Base-by-base conservation (phyloP, 108 stramenopile genomes). In the Skeletonema costatum region DNA sequence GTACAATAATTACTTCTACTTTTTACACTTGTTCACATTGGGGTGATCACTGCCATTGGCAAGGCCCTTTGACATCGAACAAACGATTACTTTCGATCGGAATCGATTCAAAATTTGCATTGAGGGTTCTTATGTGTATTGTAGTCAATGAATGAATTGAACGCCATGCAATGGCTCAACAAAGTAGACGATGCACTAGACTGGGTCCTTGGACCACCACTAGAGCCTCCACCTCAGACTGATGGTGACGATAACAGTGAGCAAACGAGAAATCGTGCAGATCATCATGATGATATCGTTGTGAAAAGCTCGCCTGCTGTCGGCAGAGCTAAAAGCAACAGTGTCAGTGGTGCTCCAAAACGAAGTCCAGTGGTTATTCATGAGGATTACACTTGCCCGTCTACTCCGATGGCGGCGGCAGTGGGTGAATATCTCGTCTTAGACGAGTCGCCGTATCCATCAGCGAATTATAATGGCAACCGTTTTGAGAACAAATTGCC, bases 151-250 rank as follows among this genome's bases (percentile, higher is more conserved):
- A 46, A 46, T 46, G 44, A 46, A 46, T 11, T 16, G 44, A n/a
- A 16, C 16, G 44, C 53, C 35, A 84, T 84, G 83, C 79, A 81
- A 58, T 85, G 85, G 85, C 77, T 85, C 42, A 85, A 85, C 58
- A 79, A 78, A 74, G 65, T 85, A 64, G 85, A 85, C 66, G 77
- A 82, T 53, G 77, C 81, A 19, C 41, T 85, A 5, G 85, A 85
- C 59, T 78, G 80, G 33, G 85, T 83, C 36, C 78, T 85, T 12
- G 64, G 72, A 29, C 71, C 72, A 12, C 51, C 60, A 10, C 12
- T 16, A 64, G 46, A 29, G 44, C 2, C 53, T 29, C 25, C 19
- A 25, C 9, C 19, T 25, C 21, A 2, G 21, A 29, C 19, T 3
- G 30, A 19, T 38, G 60, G 12, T 63, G 16, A n/a, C 17, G 64